Evolutionary conservation across 768 basidiomycete genomes (phyloP), one percentile per base, ranked within the genome.

Genomic region (Pisolithus microcarpus): DNA sequence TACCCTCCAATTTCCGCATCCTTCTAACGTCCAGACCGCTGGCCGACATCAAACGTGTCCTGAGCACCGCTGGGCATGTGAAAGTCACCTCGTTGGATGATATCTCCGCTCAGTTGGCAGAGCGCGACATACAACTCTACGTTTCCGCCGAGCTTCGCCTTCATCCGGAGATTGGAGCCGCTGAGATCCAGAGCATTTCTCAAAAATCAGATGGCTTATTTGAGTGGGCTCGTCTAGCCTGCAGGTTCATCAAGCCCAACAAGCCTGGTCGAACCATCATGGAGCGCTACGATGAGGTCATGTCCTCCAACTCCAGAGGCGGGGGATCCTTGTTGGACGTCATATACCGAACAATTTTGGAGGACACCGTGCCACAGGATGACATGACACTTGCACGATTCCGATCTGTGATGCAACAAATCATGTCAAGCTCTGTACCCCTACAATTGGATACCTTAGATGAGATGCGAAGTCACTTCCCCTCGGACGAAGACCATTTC

Each of bases 1-100:
- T 23, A 23, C 21, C 21, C 21, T 23, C 21, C 21, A 23, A 23
- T 23, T 23, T 23, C 21, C 21, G 21, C 21, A 23, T 23, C 15
- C 10, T 56, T 36, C 19, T 56, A 8, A 52, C 50, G 5, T 34
- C 56, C 39, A 38, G 56, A 28, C 42, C 37, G 4, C 55, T 57
- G 13, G 16, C 11, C 4, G 52, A 53, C n/a, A 46, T 47, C 3
- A 2, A 23, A 2, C 26, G 5, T 24, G 30, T 30, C 2, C 11
- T 50, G 21, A 5, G 13, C n/a, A 5, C 15, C 9, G 43, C 24
- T 28, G n/a, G 15, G 23, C 43, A 44, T 7, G 43, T 44, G 24
- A 28, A n/a, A 8, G 6, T 13, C 21, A 44, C 24, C 13, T 30
- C 43, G 4, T 44, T 44, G 43, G 43, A 44, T 28, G 15, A 44